Evolutionary conservation across 2,329 filamentous ascomycete genomes (phyloP).

Genomic region (Colletotrichum sp.): DNA sequence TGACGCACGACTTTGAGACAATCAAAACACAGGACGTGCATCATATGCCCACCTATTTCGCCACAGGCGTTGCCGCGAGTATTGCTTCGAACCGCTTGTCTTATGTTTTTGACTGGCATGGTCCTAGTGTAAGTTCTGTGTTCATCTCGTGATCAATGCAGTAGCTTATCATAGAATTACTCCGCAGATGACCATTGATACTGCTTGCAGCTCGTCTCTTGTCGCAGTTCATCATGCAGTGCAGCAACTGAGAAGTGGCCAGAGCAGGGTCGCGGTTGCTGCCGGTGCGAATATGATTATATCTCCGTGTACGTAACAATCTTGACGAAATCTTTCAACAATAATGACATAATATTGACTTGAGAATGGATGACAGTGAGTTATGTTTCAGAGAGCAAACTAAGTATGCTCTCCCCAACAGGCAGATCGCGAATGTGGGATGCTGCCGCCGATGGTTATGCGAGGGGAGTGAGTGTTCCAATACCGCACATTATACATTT

Average conservation of each 20-base stretch:
- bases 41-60: constrained; percentile 27
- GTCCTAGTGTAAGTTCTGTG: constrained; percentile 30
- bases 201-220: constrained; percentile 48
- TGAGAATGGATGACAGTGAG: background rate
- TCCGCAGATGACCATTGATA: constrained; percentile 42
- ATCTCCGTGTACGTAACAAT: background rate
- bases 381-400: background rate
- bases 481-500: background rate
- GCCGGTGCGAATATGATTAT: constrained; percentile 28
- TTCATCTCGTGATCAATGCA: background rate
- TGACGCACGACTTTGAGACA: constrained; percentile 27
- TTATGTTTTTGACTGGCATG: constrained; percentile 42
- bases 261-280: constrained; percentile 28
- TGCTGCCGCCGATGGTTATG: constrained; percentile 52
- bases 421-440: constrained; percentile 44
- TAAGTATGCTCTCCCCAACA: constrained; percentile 37
- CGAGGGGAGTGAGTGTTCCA: constrained; percentile 53
- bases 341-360: background rate
- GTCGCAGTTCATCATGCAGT: constrained; percentile 44
- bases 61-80: constrained; percentile 34
- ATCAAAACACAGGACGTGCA: constrained; percentile 25
- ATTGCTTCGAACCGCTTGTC: constrained; percentile 43
- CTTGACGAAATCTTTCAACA: constrained; percentile 1
- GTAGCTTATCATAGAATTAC: constrained; percentile 42
- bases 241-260: constrained; percentile 35